Percentiles rank a stretch among this genome's conserved stretches.
phyloP scores from a whole-genome alignment of 352 stramenopile species.

The Phytophthora boehmeriae region DNA sequence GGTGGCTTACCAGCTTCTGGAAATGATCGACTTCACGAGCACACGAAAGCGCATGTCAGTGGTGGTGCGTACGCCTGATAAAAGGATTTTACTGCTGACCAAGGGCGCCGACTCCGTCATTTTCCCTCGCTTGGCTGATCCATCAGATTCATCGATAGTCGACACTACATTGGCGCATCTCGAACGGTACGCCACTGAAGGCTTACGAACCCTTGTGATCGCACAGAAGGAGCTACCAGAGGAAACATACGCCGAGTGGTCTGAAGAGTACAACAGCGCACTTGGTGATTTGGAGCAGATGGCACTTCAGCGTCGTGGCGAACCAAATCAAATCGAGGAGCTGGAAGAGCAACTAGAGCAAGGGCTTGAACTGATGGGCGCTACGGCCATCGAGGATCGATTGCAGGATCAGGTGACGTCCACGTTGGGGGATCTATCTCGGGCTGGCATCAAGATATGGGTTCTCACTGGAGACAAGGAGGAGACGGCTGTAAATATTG shows the following conservation, averaged over 20 bases:
- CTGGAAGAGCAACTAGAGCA: conserved; percentile 82
- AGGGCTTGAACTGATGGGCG: conserved; percentile 72
- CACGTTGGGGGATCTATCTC: conserved; percentile 76
- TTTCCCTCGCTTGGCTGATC: conserved; percentile 55
- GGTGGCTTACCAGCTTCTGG: conserved; percentile 87
- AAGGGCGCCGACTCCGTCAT: conserved; percentile 90
- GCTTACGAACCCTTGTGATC: conserved; percentile 90
- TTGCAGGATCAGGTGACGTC: conserved; percentile 79
- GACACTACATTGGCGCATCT: conserved; percentile 77
- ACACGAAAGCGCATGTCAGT: conserved; percentile 99
- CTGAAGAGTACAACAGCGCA: conserved; percentile 72
- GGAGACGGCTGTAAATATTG: conserved; percentile 97
- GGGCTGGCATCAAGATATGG: conserved; percentile 86
- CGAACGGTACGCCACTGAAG: conserved; percentile 85
- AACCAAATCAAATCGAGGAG: conserved; percentile 79
- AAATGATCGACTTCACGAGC: conserved; percentile 98
- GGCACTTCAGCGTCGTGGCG: conserved; percentile 52
- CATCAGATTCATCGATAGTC: conserved; percentile 39
- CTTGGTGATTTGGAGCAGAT: conserved; percentile 78
- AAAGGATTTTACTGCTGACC: conserved; percentile 70
- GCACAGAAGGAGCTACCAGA: conserved; percentile 77
- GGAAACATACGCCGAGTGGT: conserved; percentile 76
- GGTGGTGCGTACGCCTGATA: conserved; percentile 87
- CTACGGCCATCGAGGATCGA: conserved; percentile 85
- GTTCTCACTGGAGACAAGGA: conserved; percentile 92